A percentile compares a stretch with the other conserved stretches of the same genome.
phyloP scores from a whole-genome alignment of 441 rosid species.

The Adansonia gregorii region DNA sequence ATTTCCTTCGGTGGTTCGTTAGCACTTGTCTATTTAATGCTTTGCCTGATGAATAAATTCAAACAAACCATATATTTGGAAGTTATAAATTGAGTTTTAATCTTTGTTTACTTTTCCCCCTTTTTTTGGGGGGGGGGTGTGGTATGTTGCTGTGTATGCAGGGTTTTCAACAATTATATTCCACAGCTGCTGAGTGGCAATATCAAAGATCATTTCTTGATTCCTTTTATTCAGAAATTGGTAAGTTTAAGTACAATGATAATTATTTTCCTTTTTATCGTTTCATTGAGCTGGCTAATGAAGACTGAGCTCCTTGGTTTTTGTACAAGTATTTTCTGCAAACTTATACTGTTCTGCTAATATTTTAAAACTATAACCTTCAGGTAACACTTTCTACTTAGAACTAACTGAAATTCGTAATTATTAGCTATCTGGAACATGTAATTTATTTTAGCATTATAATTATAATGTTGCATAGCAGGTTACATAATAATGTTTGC shows the following conservation, averaged over 20 bases:
- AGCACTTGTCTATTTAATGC: constrained; percentile 11
- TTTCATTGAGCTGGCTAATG: constrained; percentile 4
- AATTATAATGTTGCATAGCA: neutral
- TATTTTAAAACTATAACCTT: neutral
- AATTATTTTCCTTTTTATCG: constrained; percentile 4
- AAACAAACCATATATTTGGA: constrained; percentile 13
- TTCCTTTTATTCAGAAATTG: constrained; percentile 62
- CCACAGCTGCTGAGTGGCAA: constrained; percentile 64
- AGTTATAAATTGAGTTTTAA: constrained; percentile 19
- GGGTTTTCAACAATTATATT: constrained; percentile 81
- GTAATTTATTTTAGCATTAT: neutral
- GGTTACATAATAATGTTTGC: constrained; percentile 16
- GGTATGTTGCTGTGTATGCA: constrained; percentile 36
- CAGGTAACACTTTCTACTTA: constrained; percentile 6
- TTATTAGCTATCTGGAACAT: neutral
- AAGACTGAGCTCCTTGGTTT: neutral
- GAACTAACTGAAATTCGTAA: neutral
- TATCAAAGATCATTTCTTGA: constrained; percentile 52
- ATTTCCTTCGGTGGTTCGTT: neutral
- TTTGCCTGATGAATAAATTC: constrained; percentile 7
- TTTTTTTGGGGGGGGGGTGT: constrained; percentile 20
- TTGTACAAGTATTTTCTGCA: constrained; percentile 2
- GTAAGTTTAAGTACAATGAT: constrained; percentile 45
- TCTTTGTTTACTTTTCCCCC: neutral
- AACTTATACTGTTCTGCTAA: neutral